Percentiles rank a stretch among this genome's conserved stretches.
phyloP scores from a whole-genome alignment of 352 stramenopile genomes.

The Pythium brassicae region DNA sequence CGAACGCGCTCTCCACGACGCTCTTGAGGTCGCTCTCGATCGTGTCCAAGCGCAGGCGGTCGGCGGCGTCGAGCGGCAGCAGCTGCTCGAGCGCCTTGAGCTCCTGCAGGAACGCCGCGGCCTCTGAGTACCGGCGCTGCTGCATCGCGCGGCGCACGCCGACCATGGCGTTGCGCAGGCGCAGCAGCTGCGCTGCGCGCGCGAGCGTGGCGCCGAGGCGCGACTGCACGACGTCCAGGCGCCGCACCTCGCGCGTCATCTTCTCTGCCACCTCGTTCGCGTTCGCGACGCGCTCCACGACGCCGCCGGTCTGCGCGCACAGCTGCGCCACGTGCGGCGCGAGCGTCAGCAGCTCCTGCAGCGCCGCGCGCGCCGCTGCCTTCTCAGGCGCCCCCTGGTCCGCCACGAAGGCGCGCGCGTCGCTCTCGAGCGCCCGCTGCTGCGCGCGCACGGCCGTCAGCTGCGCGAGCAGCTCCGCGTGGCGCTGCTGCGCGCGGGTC shows the following conservation, averaged over 20 bases:
- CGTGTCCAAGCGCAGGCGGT: conserved; percentile 80
- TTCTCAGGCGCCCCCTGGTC: conserved; percentile 45
- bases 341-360: conserved; percentile 53
- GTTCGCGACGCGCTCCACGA: conserved; percentile 81
- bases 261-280: conserved; percentile 88
- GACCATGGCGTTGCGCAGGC: conserved; percentile 71
- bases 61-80: conserved; percentile 73
- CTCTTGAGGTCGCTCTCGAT: conserved; percentile 81
- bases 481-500: conserved; percentile 31
- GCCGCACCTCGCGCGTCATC: conserved; percentile 84
- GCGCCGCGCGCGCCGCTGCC: conserved; percentile 31
- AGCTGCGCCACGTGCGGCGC: conserved; percentile 68
- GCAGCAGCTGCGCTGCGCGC: conserved; percentile 68
- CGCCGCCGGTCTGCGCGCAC: conserved; percentile 67
- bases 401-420: conserved; percentile 36
- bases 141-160: conserved; percentile 76
- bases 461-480: conserved; percentile 53
- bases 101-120: conserved; percentile 67
- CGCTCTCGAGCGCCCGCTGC: conserved; percentile 30
- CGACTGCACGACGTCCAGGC: conserved; percentile 78
- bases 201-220: conserved; percentile 53
- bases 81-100: conserved; percentile 72
- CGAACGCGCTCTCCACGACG: conserved; percentile 69
- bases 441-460: conserved; percentile 42
- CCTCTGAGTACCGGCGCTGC: conserved; percentile 62